phyloP scores from a whole-genome alignment of 1,284 basidiomycete genomes.

The Ganoderma sinense region DNA sequence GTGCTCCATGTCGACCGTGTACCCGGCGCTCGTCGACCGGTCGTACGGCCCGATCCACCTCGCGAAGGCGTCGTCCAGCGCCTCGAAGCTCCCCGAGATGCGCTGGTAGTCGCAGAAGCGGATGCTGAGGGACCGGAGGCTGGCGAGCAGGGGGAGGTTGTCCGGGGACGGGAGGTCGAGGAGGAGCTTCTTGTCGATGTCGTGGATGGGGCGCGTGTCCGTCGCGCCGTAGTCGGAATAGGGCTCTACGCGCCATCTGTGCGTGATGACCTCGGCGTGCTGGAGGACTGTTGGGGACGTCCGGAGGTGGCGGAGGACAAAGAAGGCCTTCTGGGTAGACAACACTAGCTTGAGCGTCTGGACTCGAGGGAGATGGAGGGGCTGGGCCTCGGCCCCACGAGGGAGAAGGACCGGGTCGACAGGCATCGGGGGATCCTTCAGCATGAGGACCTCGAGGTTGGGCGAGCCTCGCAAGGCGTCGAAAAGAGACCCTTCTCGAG shows the following conservation, averaged over 20 bases:
- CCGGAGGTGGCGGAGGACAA: background rate
- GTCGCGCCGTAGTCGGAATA: background rate
- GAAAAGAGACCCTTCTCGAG: background rate
- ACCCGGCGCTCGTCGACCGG: background rate
- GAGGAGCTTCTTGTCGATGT: slow-evolving; percentile 4
- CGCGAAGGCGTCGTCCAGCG: slow-evolving; percentile 3
- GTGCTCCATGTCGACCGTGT: background rate
- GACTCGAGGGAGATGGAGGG: background rate
- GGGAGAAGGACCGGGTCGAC: background rate
- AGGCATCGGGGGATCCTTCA: slow-evolving; percentile 1
- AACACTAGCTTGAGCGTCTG: background rate
- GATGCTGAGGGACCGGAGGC: slow-evolving; percentile 7
- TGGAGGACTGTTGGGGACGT: background rate
- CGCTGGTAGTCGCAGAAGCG: slow-evolving; percentile 1
- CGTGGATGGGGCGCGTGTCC: background rate
- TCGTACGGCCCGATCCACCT: background rate
- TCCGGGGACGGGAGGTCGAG: slow-evolving; percentile 1
- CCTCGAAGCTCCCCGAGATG: background rate
- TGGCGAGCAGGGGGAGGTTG: background rate
- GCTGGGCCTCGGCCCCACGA: background rate
- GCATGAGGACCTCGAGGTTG: background rate
- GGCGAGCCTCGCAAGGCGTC: slow-evolving; percentile 4
- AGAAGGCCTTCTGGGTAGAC: background rate
- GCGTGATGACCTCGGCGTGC: background rate
- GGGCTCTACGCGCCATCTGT: background rate